Conservation (phyloP, 2,329 filamentous ascomycete genomes). For the Tolypocladium tropicale region DNA sequence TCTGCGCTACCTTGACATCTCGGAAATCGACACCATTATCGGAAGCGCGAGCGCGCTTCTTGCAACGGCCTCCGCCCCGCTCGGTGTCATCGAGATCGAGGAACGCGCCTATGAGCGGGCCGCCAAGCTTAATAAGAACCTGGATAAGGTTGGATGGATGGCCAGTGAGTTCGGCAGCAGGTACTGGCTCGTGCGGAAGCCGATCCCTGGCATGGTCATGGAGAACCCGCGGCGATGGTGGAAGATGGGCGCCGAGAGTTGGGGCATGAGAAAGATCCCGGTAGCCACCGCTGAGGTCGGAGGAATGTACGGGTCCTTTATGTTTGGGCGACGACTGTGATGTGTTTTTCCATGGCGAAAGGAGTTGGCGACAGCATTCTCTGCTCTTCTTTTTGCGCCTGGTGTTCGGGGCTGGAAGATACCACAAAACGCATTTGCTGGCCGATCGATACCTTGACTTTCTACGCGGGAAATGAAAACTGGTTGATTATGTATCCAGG, state of each 20-base stretch:
- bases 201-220: constrained; percentile 21
- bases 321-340: constrained; percentile 51
- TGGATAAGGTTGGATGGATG: constrained; percentile 56
- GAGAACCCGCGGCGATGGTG: constrained; percentile 50
- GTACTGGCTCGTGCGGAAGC: constrained; percentile 55
- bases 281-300: constrained; percentile 86
- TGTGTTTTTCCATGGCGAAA: not conserved
- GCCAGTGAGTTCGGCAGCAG: constrained; percentile 58
- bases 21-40: constrained; percentile 47
- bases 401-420: constrained; percentile 7
- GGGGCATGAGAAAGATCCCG: constrained; percentile 88
- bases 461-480: not conserved
- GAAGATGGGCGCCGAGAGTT: constrained; percentile 79
- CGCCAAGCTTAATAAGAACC: constrained; percentile 50
- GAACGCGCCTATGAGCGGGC: constrained; percentile 57
- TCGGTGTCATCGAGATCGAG: constrained; percentile 67
- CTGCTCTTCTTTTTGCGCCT: constrained; percentile 3
- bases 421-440: constrained; percentile 4
- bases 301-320: constrained; percentile 74
- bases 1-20: constrained; percentile 68
- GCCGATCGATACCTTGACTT: not conserved
- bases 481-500: not conserved
- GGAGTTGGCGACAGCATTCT: constrained; percentile 8
- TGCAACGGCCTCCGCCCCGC: constrained; percentile 48
- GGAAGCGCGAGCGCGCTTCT: constrained; percentile 52